A percentile compares a stretch with the other conserved stretches of the same genome.
These are phyloP conservation scores for Russula vinacea DNA, from an alignment of 768 basidiomycete genomes.

Conservation along the genomic window DNA sequence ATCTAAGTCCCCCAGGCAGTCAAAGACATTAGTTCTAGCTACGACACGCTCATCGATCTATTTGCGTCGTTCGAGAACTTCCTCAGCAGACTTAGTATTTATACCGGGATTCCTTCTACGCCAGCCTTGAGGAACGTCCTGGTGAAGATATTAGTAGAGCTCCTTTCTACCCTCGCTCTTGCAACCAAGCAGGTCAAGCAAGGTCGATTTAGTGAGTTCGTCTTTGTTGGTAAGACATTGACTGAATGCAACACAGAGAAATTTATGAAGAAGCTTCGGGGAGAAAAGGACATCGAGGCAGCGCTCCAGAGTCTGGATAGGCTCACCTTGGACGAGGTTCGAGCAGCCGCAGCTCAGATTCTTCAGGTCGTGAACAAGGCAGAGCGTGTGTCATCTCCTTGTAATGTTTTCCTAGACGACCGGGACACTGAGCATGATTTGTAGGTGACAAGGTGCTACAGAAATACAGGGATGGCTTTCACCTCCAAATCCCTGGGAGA, in stretches of 20 bases:
- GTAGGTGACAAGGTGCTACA: neutral
- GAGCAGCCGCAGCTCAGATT: neutral
- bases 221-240: neutral
- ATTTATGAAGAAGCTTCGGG: neutral
- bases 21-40: neutral
- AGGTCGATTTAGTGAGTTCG: constrained; percentile 1
- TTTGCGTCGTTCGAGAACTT: constrained; percentile 5
- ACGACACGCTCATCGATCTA: neutral
- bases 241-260: constrained; percentile 5
- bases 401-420: neutral
- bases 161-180: neutral
- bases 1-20: neutral
- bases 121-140: neutral
- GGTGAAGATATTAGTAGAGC: neutral
- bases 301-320: neutral
- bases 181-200: constrained; percentile 5
- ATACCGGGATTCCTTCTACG: neutral
- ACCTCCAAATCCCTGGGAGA: constrained; percentile 11
- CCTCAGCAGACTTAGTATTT: constrained; percentile 3
- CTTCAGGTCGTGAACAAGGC: neutral
- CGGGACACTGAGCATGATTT: neutral
- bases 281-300: constrained; percentile 3
- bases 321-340: constrained; percentile 9
- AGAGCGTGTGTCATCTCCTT: neutral
- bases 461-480: neutral